Evolutionary conservation across 129 eudicot species (phyloP), one percentile per base, ranked within the genome.

Genomic region (Centella asiatica): DNA sequence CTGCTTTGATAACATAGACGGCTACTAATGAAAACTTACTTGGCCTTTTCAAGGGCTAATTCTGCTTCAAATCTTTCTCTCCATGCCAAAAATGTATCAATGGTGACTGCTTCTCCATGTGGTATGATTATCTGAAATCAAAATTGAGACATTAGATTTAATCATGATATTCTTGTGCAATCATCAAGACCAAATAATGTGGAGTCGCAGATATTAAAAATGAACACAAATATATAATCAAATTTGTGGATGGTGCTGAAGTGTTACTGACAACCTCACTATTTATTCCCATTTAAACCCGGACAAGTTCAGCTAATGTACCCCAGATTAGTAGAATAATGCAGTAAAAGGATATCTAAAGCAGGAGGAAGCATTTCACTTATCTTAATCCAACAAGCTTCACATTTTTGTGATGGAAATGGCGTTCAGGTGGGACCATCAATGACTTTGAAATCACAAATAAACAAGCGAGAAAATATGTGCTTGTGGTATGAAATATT

Each of bases 11-110:
- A 46, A 29, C 32, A 64, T 12, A 47, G 40, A 32, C 47, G n/a
- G n/a, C n/a, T n/a, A n/a, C n/a, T n/a, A 51, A 7, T 24, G 64
- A 72, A 24, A 72, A 72, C 95, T 84, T 76, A 92, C 99, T 92
- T 92, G 81, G 99, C 99, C 73, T 77, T 81, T 78, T 92, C 88
- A 31, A 92, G 84, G 27, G 96, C 96, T 68, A 84, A n/a, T 71
- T 87, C 99, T 28, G 99, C 99, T 85, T 93, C 96, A 72, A 73
- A 82, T 70, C 84, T 82, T 56, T 87, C 96, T 72, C 95, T 83
- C 96, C 96, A 87, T 18, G 99, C 95, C 80, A 82, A 58, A 74
- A 93, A 93, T 4, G 96, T 84, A 22, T 92, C 95, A 64, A 87
- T 70, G 39, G 96, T 93, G 20, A 93, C 95, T 7, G 96, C 86